These are phyloP conservation scores for Sutorius australiensis DNA, from an alignment of 768 basidiomycete species.

Conservation along the genomic window DNA sequence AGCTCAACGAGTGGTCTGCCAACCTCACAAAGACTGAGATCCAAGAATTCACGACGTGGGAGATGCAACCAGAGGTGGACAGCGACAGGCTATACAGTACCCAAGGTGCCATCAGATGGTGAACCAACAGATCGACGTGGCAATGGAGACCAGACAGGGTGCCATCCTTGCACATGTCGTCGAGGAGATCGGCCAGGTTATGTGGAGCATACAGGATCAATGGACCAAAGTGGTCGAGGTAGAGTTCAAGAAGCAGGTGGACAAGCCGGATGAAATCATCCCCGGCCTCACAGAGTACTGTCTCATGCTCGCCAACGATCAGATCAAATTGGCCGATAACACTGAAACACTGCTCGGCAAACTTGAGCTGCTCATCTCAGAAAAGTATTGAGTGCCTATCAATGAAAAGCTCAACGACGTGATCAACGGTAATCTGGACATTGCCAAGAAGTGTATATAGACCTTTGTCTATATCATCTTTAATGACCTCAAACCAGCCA, in stretches of 20 bases:
- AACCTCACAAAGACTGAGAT: constrained; percentile 93
- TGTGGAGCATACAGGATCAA: constrained; percentile 82
- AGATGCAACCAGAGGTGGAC: constrained; percentile 84
- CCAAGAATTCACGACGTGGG: constrained; percentile 75
- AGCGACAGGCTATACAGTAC: constrained; percentile 86
- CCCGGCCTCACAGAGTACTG: constrained; percentile 93
- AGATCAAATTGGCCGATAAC: constrained; percentile 93
- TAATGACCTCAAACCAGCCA: constrained; percentile 88
- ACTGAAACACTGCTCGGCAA: constrained; percentile 82
- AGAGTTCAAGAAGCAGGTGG: constrained; percentile 83
- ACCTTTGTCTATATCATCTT: constrained; percentile 92
- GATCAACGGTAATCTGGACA: constrained; percentile 97
- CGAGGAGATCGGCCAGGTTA: constrained; percentile 81
- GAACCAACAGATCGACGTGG: constrained; percentile 93
- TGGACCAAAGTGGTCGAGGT: constrained; percentile 81
- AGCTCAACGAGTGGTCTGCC: constrained; percentile 94
- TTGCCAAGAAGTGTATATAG: constrained; percentile 96
- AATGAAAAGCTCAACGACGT: constrained; percentile 89
- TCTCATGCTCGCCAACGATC: constrained; percentile 96
- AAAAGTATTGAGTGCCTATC: constrained; percentile 83
- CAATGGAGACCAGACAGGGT: constrained; percentile 93
- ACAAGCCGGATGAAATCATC: constrained; percentile 83
- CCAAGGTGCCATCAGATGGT: constrained; percentile 96
- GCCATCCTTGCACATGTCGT: constrained; percentile 89
- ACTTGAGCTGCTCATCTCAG: constrained; percentile 86